These are phyloP conservation scores for Phytophthora boehmeriae DNA, from an alignment of 352 stramenopile genomes.

Conservation along the genomic window DNA sequence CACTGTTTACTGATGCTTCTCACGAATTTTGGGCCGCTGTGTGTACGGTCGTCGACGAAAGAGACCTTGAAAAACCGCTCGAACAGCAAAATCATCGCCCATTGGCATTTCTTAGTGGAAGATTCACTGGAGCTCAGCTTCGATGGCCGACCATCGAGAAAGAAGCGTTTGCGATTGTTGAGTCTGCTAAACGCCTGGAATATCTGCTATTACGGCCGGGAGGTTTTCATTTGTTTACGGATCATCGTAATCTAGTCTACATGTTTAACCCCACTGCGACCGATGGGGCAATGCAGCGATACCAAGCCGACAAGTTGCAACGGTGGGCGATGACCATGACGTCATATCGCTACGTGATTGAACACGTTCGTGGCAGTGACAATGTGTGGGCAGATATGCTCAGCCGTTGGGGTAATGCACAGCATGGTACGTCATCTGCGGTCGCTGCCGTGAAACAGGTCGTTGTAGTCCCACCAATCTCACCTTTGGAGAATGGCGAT, in stretches of 20 bases:
- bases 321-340: slow-evolving; percentile 24
- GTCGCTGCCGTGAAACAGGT: no score
- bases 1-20: slow-evolving; percentile 9
- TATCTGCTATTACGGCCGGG: slow-evolving; percentile 20
- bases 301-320: slow-evolving; percentile 22
- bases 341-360: slow-evolving; percentile 26
- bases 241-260: slow-evolving; percentile 34
- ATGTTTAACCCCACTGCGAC: slow-evolving; percentile 22
- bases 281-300: slow-evolving; percentile 6
- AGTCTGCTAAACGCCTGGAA: slow-evolving; percentile 8
- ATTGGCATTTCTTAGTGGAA: slow-evolving; percentile 9
- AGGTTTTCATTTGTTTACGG: slow-evolving; percentile 25
- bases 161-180: slow-evolving; percentile 18
- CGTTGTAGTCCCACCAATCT: no score
- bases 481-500: no score
- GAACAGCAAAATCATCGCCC: slow-evolving; percentile 6
- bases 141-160: slow-evolving; percentile 30
- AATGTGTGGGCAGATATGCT: slow-evolving; percentile 21
- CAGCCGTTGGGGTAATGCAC: slow-evolving; percentile 6
- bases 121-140: slow-evolving; percentile 3
- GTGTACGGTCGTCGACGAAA: slow-evolving; percentile 1
- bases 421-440: no score
- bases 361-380: slow-evolving; percentile 9
- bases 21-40: slow-evolving; percentile 8
- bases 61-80: not conserved